A percentile compares a stretch with the other conserved stretches of the same genome.
These are phyloP conservation scores for Tuber indicum DNA, from an alignment of 495 filamentous ascomycete genomes.

Conservation along the genomic window DNA sequence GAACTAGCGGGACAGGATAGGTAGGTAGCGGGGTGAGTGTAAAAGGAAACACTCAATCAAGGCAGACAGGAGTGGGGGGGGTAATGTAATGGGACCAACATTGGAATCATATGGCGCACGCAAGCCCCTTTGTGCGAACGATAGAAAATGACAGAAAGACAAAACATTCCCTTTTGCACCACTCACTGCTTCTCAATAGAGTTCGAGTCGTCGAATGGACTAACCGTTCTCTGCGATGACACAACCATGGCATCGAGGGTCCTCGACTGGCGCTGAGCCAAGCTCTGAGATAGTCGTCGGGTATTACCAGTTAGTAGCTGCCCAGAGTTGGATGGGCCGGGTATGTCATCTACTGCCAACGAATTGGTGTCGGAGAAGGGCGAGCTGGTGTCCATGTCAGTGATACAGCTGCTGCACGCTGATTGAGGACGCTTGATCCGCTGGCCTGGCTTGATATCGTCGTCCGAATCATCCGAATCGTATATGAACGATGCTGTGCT, in stretches of 20 bases:
- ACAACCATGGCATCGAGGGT: constrained; percentile 14
- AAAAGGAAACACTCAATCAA: background rate
- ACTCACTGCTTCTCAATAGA: constrained; percentile 26
- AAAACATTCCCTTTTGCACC: background rate
- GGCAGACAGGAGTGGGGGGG: background rate
- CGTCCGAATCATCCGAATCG: constrained; percentile 33
- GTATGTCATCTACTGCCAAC: constrained; percentile 21
- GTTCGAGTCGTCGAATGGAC: constrained; percentile 42
- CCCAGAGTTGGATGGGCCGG: constrained; percentile 22
- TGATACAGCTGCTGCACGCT: constrained; percentile 38
- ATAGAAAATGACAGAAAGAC: background rate
- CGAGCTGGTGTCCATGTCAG: constrained; percentile 37
- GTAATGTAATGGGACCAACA: background rate
- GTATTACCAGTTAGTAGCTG: constrained; percentile 14
- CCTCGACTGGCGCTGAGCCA: background rate
- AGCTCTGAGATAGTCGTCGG: constrained; percentile 13
- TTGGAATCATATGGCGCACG: background rate
- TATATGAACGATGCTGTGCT: constrained; percentile 33
- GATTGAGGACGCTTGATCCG: constrained; percentile 28
- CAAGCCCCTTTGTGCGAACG: background rate
- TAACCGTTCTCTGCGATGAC: constrained; percentile 31
- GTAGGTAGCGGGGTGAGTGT: background rate
- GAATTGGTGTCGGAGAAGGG: constrained; percentile 41
- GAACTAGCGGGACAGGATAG: background rate
- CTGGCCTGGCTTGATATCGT: constrained; percentile 31